Conservation (phyloP, 2,329 filamentous ascomycete species). For the Botrytis fragariae region DNA sequence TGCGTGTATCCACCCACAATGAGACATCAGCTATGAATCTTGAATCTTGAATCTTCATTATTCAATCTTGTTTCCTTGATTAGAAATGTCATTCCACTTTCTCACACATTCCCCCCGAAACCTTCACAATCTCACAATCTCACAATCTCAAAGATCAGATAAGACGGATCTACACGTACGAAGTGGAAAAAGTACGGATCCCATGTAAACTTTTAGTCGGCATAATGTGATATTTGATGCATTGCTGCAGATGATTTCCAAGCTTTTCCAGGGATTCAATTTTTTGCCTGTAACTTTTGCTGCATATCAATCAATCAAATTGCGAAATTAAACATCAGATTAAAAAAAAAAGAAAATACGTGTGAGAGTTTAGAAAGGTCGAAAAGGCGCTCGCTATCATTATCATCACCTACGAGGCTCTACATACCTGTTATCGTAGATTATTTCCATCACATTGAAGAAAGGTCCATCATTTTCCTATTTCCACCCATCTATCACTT, state of each 20-base stretch:
- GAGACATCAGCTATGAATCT: neutral
- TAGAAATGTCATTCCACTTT: neutral
- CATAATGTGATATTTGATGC: conserved; percentile 2
- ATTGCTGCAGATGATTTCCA: conserved; percentile 5
- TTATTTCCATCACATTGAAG: neutral
- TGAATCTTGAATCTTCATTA: neutral
- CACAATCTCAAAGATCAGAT: conserved; percentile 3
- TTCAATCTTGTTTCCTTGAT: neutral
- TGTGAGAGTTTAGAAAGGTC: neutral
- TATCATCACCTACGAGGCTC: neutral
- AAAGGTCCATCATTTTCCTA: neutral
- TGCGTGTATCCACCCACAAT: neutral
- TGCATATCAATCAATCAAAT: conserved; percentile 1
- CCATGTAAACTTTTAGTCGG: neutral
- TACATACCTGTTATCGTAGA: neutral
- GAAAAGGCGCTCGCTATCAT: neutral
- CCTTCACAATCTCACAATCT: neutral
- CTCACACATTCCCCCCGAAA: neutral
- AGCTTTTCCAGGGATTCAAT: neutral
- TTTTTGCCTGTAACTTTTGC: conserved; percentile 10
- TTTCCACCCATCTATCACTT: neutral
- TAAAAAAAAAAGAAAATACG: too few relatives aligned
- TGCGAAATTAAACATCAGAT: conserved; percentile 1
- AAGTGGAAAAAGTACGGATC: neutral
- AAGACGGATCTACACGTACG: neutral